Percentiles rank a stretch among this genome's conserved stretches.
Conservation (phyloP, 2,329 filamentous ascomycete genomes). For the Phyllosticta capitalensis region DNA sequence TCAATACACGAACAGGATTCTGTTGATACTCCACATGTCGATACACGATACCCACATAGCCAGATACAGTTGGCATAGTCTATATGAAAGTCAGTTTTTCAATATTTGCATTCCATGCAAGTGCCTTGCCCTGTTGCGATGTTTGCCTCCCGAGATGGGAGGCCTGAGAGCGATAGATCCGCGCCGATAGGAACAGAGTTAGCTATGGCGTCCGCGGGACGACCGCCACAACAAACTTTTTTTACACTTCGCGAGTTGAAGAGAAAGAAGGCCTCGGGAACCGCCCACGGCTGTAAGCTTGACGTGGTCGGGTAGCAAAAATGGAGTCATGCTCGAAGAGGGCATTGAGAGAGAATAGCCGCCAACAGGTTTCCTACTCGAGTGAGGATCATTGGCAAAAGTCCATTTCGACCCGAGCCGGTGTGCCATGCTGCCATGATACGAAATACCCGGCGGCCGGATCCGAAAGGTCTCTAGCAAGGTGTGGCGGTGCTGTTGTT, state of each 20-base stretch:
- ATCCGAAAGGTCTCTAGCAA: no score
- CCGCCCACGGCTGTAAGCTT: not conserved
- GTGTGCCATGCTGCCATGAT: no score
- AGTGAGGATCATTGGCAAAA: no score
- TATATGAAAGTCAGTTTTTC: no score
- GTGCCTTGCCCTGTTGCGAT: not conserved
- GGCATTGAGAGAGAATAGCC: no score
- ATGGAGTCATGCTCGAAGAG: no score
- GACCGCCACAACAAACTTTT: not conserved
- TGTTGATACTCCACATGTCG: not conserved
- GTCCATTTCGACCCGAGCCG: no score
- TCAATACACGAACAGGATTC: not conserved
- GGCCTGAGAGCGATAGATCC: not conserved
- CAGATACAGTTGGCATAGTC: not conserved
- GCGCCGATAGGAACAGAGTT: not conserved
- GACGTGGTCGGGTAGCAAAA: not conserved
- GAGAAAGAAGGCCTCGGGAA: not conserved
- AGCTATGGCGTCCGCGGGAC: not conserved
- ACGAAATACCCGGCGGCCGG: no score
- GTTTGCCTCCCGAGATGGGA: not conserved
- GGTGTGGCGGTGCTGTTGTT: no score
- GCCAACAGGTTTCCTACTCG: no score
- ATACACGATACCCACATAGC: not conserved
- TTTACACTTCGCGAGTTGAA: not conserved
- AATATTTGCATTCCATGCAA: no score